These are phyloP conservation scores for Fistulifera solaris DNA, from an alignment of 108 stramenopile genomes.

Conservation along the genomic window DNA sequence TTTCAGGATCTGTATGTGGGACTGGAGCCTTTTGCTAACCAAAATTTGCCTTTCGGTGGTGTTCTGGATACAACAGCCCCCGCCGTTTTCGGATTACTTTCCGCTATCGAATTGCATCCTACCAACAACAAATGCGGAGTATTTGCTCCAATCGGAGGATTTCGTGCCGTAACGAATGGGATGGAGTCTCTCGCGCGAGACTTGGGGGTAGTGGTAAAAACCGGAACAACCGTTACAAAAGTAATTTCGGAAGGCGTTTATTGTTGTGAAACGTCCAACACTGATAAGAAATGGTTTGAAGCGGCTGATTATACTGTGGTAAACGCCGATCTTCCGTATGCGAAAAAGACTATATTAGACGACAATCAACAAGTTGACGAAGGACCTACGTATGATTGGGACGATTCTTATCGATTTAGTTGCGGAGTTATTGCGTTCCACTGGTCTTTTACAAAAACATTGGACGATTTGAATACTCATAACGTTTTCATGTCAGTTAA, in stretches of 20 bases:
- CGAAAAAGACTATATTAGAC: constrained; percentile 45
- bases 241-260: constrained; percentile 46
- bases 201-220: constrained; percentile 42
- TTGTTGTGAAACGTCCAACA: constrained; percentile 13
- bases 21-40: constrained; percentile 65
- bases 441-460: constrained; percentile 57
- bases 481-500: constrained; percentile 73
- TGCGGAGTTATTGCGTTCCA: constrained; percentile 86
- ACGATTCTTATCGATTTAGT: constrained; percentile 59
- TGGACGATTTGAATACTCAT: constrained; percentile 71
- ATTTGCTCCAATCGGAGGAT: constrained; percentile 82
- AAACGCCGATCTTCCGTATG: constrained; percentile 86
- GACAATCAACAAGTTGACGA: constrained; percentile 2
- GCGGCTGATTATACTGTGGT: constrained; percentile 75
- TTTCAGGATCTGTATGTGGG: constrained; percentile 93
- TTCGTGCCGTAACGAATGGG: constrained; percentile 55
- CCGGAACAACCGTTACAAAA: constrained; percentile 22
- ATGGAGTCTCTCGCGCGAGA: constrained; percentile 41
- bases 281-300: constrained; percentile 21
- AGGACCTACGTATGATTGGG: constrained; percentile 53
- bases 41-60: constrained; percentile 38
- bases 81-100: constrained; percentile 84
- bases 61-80: constrained; percentile 72
- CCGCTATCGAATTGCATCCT: constrained; percentile 85
- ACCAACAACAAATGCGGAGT: constrained; percentile 61